These are phyloP conservation scores for Aphanomyces invadans DNA, from an alignment of 352 stramenopile genomes.

Conservation along the genomic window DNA sequence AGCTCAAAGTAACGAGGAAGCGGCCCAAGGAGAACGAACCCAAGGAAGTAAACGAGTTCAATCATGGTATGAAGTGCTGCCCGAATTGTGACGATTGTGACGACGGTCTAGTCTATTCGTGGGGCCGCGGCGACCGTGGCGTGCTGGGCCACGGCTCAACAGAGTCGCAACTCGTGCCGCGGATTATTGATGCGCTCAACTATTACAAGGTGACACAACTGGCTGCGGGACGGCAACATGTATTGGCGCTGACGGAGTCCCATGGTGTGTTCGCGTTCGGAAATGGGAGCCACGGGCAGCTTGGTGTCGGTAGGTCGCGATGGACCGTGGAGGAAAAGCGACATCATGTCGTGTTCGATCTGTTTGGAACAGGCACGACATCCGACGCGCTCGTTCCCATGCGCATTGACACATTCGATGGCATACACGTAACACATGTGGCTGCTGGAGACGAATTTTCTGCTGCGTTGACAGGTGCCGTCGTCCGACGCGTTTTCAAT, in stretches of 20 bases:
- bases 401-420: constrained; percentile 40
- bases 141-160: constrained; percentile 51
- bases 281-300: constrained; percentile 48
- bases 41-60: constrained; percentile 29
- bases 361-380: not conserved
- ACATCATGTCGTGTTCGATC: constrained; percentile 6
- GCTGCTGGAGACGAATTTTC: constrained; percentile 64
- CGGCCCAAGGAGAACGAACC: constrained; percentile 18
- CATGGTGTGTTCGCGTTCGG: constrained; percentile 67
- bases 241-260: constrained; percentile 59
- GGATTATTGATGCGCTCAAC: constrained; percentile 50
- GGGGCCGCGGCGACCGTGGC: constrained; percentile 53
- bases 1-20: not conserved
- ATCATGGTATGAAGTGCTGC: constrained; percentile 29
- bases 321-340: too few relatives aligned
- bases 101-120: constrained; percentile 47
- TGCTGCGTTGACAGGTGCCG: constrained; percentile 39
- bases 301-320: constrained; percentile 44
- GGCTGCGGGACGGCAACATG: constrained; percentile 47
- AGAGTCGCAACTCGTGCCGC: constrained; percentile 33
- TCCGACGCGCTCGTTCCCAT: constrained; percentile 33
- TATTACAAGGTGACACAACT: constrained; percentile 43
- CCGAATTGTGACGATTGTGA: not conserved
- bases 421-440: constrained; percentile 47
- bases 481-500: too few relatives aligned